phyloP scores from a whole-genome alignment of 345 rosid species.

The Heritiera fomes region DNA sequence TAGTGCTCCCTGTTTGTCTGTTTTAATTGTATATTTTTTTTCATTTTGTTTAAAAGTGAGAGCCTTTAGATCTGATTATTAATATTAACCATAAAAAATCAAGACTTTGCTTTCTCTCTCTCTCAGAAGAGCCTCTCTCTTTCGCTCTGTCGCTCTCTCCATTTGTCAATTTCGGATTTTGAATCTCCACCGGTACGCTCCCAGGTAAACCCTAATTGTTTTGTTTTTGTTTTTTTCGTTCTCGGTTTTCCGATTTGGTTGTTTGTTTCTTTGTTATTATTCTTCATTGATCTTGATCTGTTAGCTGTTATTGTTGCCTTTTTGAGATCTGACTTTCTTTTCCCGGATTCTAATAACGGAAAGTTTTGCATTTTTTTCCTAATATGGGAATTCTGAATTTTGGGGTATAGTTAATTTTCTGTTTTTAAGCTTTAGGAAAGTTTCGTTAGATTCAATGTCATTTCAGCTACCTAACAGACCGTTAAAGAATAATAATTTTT shows the following conservation, averaged over 20 bases:
- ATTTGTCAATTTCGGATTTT: constrained; percentile 27
- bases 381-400: constrained; percentile 8
- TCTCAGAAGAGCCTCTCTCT: constrained; percentile 25
- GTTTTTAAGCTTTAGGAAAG: background rate
- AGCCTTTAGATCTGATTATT: constrained; percentile 30
- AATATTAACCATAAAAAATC: constrained; percentile 10
- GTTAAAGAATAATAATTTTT: background rate
- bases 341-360: constrained; percentile 19
- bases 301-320: constrained; percentile 33
- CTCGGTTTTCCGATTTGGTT: background rate
- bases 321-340: constrained; percentile 35
- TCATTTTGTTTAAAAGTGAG: constrained; percentile 22
- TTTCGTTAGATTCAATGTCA: background rate
- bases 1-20: constrained; percentile 18
- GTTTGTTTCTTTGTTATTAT: constrained; percentile 13
- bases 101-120: background rate
- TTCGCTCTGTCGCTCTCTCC: constrained; percentile 22
- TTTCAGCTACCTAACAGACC: background rate
- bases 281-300: constrained; percentile 28
- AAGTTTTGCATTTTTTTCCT: constrained; percentile 4
- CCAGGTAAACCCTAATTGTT: constrained; percentile 39
- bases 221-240: background rate
- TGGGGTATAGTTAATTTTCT: background rate
- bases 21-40: background rate
- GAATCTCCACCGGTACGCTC: constrained; percentile 38